These are phyloP conservation scores for Mycena citricolor DNA, from an alignment of 1,284 basidiomycete species.

Conservation along the genomic window DNA sequence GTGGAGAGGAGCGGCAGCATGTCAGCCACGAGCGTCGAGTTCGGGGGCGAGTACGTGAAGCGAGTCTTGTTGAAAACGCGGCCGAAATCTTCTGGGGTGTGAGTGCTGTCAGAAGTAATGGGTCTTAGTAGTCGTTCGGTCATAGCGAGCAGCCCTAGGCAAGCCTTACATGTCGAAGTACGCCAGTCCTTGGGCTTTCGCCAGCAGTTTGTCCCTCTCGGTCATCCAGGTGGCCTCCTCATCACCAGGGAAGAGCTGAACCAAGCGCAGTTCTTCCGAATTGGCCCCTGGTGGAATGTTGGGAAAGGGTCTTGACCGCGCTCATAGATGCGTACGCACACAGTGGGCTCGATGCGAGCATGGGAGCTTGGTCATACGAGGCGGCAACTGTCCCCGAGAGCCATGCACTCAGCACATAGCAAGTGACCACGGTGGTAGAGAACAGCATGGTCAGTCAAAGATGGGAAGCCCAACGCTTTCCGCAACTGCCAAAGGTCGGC, in stretches of 20 bases:
- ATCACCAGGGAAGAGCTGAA: not conserved
- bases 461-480: too few species aligned
- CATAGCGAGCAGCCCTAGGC: not conserved
- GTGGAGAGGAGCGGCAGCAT: conserved; percentile 1
- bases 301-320: too few species aligned
- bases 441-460: too few species aligned
- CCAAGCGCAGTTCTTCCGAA: not conserved
- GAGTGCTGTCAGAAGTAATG: conserved; percentile 1
- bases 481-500: too few species aligned
- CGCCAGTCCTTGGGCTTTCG: not conserved
- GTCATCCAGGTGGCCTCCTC: not conserved
- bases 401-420: too few species aligned
- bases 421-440: too few species aligned
- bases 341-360: too few species aligned
- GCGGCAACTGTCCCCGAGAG: too few species aligned
- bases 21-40: conserved; percentile 1
- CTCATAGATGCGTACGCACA: too few species aligned
- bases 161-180: not conserved
- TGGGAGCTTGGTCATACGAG: too few species aligned
- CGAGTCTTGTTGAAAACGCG: not conserved
- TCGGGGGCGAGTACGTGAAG: conserved; percentile 2
- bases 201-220: not conserved
- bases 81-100: not conserved
- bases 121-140: not conserved
- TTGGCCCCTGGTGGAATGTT: too few species aligned